Evolutionary conservation across 768 basidiomycete species (phyloP).

Genomic region (Mrakia hoshinonis): DNA sequence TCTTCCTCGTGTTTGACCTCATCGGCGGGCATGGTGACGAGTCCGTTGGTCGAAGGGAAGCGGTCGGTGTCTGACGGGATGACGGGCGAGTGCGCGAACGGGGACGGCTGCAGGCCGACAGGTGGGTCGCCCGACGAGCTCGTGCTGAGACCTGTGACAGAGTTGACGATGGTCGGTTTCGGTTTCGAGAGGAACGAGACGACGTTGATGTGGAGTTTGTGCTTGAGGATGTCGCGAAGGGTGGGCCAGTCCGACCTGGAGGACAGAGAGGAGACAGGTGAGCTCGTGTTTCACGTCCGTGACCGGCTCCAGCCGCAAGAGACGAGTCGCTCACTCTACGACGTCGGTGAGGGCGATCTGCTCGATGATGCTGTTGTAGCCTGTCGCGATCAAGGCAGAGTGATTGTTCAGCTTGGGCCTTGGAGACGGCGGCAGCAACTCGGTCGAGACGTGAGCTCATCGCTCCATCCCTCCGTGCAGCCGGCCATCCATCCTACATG

Average conservation of each 20-base stretch:
- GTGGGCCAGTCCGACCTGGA: constrained; percentile 59
- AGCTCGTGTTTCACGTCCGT: constrained; percentile 23
- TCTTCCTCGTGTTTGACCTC: constrained; percentile 4
- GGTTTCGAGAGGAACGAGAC: constrained; percentile 31
- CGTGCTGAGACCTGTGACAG: constrained; percentile 13
- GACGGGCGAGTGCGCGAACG: constrained; percentile 50
- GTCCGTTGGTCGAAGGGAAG: constrained; percentile 35
- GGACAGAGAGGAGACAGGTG: constrained; percentile 24
- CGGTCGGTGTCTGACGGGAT: constrained; percentile 64
- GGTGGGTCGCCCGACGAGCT: not conserved
- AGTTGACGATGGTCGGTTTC: constrained; percentile 30
- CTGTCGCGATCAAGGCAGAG: constrained; percentile 43
- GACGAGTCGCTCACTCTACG: constrained; percentile 58
- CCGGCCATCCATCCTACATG: no score
- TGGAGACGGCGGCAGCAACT: not conserved
- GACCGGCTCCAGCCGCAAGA: no score
- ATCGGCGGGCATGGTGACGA: not conserved
- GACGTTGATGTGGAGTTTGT: constrained; percentile 49
- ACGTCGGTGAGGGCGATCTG: constrained; percentile 58
- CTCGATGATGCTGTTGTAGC: constrained; percentile 53
- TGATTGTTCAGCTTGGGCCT: not conserved
- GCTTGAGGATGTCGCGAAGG: constrained; percentile 63
- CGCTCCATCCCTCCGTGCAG: no score
- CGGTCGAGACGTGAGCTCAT: not conserved
- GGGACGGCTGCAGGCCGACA: constrained; percentile 38